Conservation (phyloP, 371 early-diverging fungal species). For the Umbelopsis sp. region DNA sequence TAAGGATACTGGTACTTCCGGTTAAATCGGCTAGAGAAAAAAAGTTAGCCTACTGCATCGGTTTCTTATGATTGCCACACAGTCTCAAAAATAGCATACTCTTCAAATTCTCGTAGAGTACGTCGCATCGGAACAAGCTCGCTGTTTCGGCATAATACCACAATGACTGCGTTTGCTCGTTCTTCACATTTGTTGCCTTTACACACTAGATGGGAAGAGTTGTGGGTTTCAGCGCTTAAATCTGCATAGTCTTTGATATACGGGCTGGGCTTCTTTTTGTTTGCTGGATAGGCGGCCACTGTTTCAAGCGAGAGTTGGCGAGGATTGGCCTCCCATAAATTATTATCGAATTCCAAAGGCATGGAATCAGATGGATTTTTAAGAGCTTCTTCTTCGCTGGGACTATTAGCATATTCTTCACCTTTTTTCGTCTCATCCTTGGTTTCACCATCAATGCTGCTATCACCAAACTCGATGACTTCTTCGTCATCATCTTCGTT, state of each 20-base stretch:
- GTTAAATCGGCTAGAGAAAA: slow-evolving; percentile 74
- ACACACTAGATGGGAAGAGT: slow-evolving; percentile 1
- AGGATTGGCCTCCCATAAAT: slow-evolving; percentile 3
- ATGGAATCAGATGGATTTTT: neutral
- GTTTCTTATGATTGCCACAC: too few species aligned
- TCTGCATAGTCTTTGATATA: slow-evolving; percentile 3
- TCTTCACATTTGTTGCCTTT: neutral
- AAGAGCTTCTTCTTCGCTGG: neutral
- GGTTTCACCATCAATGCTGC: neutral
- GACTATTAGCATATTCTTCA: too few species aligned
- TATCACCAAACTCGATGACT: neutral
- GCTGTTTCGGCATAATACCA: slow-evolving; percentile 72
- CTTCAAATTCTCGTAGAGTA: slow-evolving; percentile 81
- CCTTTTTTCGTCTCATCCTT: neutral
- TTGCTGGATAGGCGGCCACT: neutral
- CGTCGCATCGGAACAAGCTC: slow-evolving; percentile 74
- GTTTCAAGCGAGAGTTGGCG: slow-evolving; percentile 5
- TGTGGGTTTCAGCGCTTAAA: neutral
- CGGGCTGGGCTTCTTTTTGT: neutral
- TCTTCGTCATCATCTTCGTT: neutral
- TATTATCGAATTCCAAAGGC: slow-evolving; percentile 6
- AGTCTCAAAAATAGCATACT: slow-evolving; percentile 31
- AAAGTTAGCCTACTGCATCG: too few species aligned
- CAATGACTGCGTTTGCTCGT: slow-evolving; percentile 52
- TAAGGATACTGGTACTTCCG: slow-evolving; percentile 85